Percentiles rank a stretch among this genome's conserved stretches.
Conservation (phyloP, 805 yeast genomes). For the Soucietia sequanensis region DNA sequence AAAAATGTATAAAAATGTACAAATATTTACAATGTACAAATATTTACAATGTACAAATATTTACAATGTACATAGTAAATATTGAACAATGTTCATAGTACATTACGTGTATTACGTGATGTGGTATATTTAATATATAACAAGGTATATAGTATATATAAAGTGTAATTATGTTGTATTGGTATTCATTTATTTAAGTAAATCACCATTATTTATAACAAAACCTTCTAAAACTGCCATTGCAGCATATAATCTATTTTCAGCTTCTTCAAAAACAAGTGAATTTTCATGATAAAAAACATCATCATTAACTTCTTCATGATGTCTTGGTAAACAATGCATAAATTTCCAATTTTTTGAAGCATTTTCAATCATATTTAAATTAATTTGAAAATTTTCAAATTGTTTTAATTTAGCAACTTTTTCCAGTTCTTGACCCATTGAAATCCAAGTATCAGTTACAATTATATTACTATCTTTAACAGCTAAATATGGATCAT, state of each 20-base stretch:
- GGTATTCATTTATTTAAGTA: no score
- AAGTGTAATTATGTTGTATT: no score
- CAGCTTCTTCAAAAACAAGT: constrained; percentile 92
- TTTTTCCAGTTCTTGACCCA: constrained; percentile 93
- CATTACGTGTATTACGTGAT: no score
- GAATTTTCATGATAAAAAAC: constrained; percentile 81
- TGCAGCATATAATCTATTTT: constrained; percentile 94
- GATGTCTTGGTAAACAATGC: constrained; percentile 97
- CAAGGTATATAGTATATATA: no score
- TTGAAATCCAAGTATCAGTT: constrained; percentile 96
- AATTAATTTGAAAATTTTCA: constrained; percentile 80
- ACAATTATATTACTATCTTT: constrained; percentile 77
- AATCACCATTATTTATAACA: constrained; percentile 79
- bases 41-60: no score
- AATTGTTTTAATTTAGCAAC: constrained; percentile 73
- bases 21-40: no score
- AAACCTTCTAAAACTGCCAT: constrained; percentile 90
- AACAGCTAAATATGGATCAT: constrained; percentile 76
- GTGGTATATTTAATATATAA: no score
- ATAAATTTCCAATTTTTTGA: constrained; percentile 78
- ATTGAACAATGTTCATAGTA: no score
- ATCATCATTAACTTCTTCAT: constrained; percentile 91
- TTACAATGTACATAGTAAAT: no score
- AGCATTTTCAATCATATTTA: constrained; percentile 59
- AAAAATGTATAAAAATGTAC: no score